A percentile compares a stretch with the other conserved stretches of the same genome.
Conservation (phyloP, 495 filamentous ascomycete species). For the Penicillium arizonense region DNA sequence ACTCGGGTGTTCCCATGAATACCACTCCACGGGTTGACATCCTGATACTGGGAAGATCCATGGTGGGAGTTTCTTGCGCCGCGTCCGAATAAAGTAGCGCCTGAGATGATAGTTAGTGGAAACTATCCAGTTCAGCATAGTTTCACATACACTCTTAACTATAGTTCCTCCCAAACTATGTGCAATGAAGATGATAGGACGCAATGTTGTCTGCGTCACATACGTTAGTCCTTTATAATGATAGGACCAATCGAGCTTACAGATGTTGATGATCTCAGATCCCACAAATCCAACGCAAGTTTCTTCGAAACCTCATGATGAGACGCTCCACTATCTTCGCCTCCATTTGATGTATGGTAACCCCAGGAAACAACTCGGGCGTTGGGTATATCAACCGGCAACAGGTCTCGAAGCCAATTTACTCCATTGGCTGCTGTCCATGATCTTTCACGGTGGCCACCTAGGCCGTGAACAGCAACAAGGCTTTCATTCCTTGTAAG, state of each 20-base stretch:
- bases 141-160: conserved; percentile 27
- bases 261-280: conserved; percentile 16
- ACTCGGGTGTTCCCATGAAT: conserved; percentile 11
- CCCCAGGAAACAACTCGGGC: conserved; percentile 51
- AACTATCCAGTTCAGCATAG: neutral
- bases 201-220: conserved; percentile 11
- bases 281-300: conserved; percentile 30
- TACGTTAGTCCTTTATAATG: neutral
- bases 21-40: conserved; percentile 5
- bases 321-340: conserved; percentile 10
- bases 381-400: conserved; percentile 41
- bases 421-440: conserved; percentile 39
- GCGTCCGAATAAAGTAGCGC: conserved; percentile 18
- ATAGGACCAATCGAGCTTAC: conserved; percentile 7
- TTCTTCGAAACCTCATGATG: conserved; percentile 26
- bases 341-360: conserved; percentile 35
- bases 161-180: conserved; percentile 34
- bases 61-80: neutral
- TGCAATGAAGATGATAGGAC: conserved; percentile 35
- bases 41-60: conserved; percentile 1
- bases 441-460: conserved; percentile 25
- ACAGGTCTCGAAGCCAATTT: conserved; percentile 50
- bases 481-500: conserved; percentile 6
- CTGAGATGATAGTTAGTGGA: neutral
- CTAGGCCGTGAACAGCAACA: conserved; percentile 29